These are phyloP conservation scores for Nadsonia commutata DNA, from an alignment of 1,139 yeast species.

Conservation along the genomic window DNA sequence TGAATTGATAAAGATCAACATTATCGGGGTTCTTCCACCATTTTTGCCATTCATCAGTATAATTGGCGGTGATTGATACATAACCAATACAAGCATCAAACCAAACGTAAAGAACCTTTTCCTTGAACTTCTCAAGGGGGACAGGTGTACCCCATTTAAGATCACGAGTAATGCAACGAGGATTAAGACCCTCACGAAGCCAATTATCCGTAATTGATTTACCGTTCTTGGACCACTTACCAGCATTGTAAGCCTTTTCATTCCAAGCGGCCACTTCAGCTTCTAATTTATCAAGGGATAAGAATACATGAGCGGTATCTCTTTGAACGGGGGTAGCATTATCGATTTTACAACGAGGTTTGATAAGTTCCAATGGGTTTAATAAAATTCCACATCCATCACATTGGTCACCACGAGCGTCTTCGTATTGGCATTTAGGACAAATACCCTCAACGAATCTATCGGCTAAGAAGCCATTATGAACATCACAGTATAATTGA, in stretches of 20 bases:
- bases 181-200: conserved; percentile 84
- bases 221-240: conserved; percentile 87
- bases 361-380: conserved; percentile 81
- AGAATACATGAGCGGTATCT: conserved; percentile 73
- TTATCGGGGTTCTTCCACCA: conserved; percentile 91
- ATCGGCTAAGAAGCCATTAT: conserved; percentile 86
- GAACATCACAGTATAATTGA: conserved; percentile 83
- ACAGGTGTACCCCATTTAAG: conserved; percentile 98
- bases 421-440: conserved; percentile 87
- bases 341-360: conserved; percentile 93
- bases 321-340: conserved; percentile 64
- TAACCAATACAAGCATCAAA: conserved; percentile 97
- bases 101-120: conserved; percentile 95
- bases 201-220: conserved; percentile 78
- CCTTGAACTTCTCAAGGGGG: conserved; percentile 61
- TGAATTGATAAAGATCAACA: conserved; percentile 81
- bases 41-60: conserved; percentile 64
- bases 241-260: conserved; percentile 46
- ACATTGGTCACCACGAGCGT: conserved; percentile 99
- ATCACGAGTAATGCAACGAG: conserved; percentile 95
- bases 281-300: conserved; percentile 73
- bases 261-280: conserved; percentile 62
- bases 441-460: conserved; percentile 96
- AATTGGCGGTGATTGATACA: conserved; percentile 88
- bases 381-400: conserved; percentile 85